These are phyloP conservation scores for Sicyos edulis DNA, from an alignment of 306 rosid genomes.

Conservation along the genomic window DNA sequence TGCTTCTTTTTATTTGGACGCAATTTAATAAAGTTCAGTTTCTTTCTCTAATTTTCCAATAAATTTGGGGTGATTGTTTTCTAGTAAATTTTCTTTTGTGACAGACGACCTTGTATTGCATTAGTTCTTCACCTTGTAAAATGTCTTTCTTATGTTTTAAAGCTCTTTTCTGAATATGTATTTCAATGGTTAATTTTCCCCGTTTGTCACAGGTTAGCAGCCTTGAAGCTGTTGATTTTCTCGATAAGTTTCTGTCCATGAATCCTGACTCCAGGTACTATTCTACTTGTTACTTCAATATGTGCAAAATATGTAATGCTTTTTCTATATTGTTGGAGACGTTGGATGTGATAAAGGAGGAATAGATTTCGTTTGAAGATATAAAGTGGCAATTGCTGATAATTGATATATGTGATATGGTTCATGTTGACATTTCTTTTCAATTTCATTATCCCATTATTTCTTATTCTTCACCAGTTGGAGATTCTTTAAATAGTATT, in stretches of 20 bases:
- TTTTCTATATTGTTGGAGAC: not conserved
- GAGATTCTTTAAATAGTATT: not conserved
- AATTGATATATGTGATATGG: not conserved
- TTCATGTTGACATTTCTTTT: not conserved
- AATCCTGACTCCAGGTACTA: slow-evolving; percentile 24
- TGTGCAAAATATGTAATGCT: not conserved
- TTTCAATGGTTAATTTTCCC: slow-evolving; percentile 1
- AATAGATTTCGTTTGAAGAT: not conserved
- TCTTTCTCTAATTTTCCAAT: not conserved
- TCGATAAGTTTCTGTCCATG: slow-evolving; percentile 61
- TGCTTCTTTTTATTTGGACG: not conserved
- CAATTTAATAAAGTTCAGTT: not conserved
- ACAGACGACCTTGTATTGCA: not conserved
- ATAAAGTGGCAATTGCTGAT: not conserved
- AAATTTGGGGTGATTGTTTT: not conserved
- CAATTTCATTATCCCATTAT: not conserved
- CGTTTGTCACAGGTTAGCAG: slow-evolving; percentile 63
- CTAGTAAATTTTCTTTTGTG: not conserved
- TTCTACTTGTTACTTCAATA: not conserved
- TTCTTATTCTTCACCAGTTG: not conserved
- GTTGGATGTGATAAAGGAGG: not conserved
- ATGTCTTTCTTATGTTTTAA: no score
- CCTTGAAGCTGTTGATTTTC: slow-evolving; percentile 70
- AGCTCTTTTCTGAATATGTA: no score
- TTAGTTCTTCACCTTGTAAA: no score